Evolutionary conservation across 805 yeast genomes (phyloP).

Genomic region (Kodamaea lidongshanica): DNA sequence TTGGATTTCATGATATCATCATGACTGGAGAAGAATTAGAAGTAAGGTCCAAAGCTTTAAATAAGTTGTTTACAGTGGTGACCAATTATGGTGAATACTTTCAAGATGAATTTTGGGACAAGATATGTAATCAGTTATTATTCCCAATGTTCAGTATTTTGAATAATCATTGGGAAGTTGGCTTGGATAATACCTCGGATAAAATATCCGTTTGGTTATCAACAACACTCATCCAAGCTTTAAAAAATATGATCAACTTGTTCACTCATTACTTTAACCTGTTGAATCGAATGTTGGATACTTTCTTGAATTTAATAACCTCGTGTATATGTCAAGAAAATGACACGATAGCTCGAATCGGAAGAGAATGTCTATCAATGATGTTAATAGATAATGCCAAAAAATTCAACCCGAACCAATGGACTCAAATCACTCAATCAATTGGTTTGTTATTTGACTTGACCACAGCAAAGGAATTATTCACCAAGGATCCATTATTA

Average conservation of each 20-base stretch:
- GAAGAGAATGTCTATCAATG: conserved; percentile 80
- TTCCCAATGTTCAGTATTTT: conserved; percentile 88
- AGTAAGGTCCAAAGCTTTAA: conserved; percentile 84
- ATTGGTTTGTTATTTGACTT: conserved; percentile 65
- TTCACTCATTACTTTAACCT: conserved; percentile 78
- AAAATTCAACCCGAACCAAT: conserved; percentile 60
- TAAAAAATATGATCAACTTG: conserved; percentile 78
- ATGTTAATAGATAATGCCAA: conserved; percentile 68
- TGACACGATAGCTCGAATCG: conserved; percentile 93
- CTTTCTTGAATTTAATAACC: conserved; percentile 67
- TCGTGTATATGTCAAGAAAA: conserved; percentile 95
- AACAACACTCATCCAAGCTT: conserved; percentile 91
- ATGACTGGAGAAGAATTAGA: conserved; percentile 94
- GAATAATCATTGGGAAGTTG: conserved; percentile 65
- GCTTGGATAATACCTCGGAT: conserved; percentile 63
- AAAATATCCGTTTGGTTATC: conserved; percentile 93
- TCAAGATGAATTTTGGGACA: conserved; percentile 73
- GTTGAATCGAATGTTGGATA: conserved; percentile 68
- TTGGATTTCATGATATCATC: conserved; percentile 79
- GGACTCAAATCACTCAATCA: conserved; percentile 64
- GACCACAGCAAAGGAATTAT: conserved; percentile 83
- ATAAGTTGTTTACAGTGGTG: conserved; percentile 72
- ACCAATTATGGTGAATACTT: conserved; percentile 76
- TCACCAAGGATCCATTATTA: conserved; percentile 50
- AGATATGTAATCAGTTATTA: conserved; percentile 65